These are phyloP conservation scores for Eutrema salsugineum DNA, from an alignment of 441 rosid genomes.

Conservation along the genomic window DNA sequence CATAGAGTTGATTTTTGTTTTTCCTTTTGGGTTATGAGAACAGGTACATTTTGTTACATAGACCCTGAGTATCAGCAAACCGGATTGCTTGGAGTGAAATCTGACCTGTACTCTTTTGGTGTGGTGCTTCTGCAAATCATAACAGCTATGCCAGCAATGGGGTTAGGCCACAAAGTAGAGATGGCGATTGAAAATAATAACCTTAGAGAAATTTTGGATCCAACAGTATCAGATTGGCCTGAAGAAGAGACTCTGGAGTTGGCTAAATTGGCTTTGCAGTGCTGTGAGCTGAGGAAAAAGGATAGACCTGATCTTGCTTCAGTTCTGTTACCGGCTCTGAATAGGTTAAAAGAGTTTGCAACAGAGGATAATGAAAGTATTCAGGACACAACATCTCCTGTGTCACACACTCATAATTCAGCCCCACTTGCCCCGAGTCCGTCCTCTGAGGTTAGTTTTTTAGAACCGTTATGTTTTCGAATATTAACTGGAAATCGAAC, in stretches of 20 bases:
- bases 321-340: constrained; percentile 60
- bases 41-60: constrained; percentile 82
- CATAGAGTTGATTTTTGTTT: background rate
- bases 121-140: constrained; percentile 70
- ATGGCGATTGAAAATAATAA: constrained; percentile 48
- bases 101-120: constrained; percentile 75
- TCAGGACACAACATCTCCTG: background rate
- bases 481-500: background rate
- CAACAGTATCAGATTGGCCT: constrained; percentile 64
- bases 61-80: constrained; percentile 91
- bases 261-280: constrained; percentile 61
- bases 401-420: constrained; percentile 1
- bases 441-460: constrained; percentile 26
- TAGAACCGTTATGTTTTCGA: background rate
- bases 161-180: constrained; percentile 48
- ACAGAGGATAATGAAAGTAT: constrained; percentile 21
- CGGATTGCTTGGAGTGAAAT: constrained; percentile 76
- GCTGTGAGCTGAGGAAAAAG: constrained; percentile 74
- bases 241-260: constrained; percentile 52
- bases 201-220: constrained; percentile 58
- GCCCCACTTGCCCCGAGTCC: background rate
- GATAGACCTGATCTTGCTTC: constrained; percentile 78
- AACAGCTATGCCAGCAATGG: constrained; percentile 69
- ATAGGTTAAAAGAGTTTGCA: constrained; percentile 42
- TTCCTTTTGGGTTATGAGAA: background rate